Evolutionary conservation across 139 green algal genomes (phyloP).

Genomic region (Coelastrella sp.): DNA sequence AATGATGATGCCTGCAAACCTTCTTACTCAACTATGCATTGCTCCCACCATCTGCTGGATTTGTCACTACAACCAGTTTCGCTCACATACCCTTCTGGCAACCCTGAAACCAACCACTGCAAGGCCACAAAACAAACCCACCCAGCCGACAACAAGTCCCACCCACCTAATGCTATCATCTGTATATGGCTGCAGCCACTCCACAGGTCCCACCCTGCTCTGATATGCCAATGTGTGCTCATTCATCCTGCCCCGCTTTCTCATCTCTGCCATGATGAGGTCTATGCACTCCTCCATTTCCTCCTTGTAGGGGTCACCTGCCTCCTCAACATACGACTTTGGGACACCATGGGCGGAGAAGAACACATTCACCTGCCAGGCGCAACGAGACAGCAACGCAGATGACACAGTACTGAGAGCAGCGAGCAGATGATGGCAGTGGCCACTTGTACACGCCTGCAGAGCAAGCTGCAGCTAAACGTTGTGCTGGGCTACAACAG

Average conservation of each 20-base stretch:
- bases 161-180: slow-evolving; percentile 91
- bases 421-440: too few relatives aligned
- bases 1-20: too few relatives aligned
- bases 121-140: too few relatives aligned
- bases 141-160: too few relatives aligned
- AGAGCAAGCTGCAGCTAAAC: not conserved
- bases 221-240: slow-evolving; percentile 98
- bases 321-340: slow-evolving; percentile 94
- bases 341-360: slow-evolving; percentile 99
- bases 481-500: not conserved
- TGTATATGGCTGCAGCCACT: slow-evolving; percentile 99
- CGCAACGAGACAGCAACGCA: not conserved
- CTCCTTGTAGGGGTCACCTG: slow-evolving; percentile 97
- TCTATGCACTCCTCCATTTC: slow-evolving; percentile 92
- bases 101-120: too few relatives aligned
- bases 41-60: too few relatives aligned
- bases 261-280: slow-evolving; percentile 94
- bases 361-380: slow-evolving; percentile 72
- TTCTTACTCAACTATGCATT: too few relatives aligned
- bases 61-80: too few relatives aligned
- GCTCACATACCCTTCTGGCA: too few relatives aligned
- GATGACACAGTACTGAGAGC: not conserved
- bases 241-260: slow-evolving; percentile 77
- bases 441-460: not conserved
- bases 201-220: slow-evolving; percentile 93